Percentiles rank a stretch among this genome's conserved stretches.
These are phyloP conservation scores for Tricladium varicosporioides DNA, from an alignment of 2,329 filamentous ascomycete species.

Conservation along the genomic window DNA sequence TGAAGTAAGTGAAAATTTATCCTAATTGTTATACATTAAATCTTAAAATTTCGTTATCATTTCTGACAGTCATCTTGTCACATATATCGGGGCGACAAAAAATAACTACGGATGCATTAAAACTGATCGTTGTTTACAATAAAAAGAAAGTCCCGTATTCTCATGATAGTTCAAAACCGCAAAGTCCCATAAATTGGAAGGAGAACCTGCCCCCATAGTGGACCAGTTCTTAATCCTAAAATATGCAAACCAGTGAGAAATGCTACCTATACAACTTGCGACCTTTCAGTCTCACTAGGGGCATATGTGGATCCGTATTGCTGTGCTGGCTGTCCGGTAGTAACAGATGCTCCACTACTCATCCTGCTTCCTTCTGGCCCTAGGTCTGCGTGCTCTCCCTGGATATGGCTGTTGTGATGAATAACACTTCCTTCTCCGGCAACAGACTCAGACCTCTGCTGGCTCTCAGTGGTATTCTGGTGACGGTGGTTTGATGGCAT, in stretches of 20 bases:
- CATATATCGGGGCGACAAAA: no score
- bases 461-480: constrained; percentile 2
- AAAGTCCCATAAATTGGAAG: no score
- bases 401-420: constrained; percentile 11
- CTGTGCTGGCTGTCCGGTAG: constrained; percentile 16
- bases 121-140: no score
- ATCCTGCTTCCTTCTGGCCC: constrained; percentile 20
- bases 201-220: not conserved
- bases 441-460: constrained; percentile 12
- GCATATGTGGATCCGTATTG: not conserved
- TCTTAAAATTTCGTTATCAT: not conserved
- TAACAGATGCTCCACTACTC: constrained; percentile 26
- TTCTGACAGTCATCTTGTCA: no score
- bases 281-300: constrained; percentile 4
- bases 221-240: not conserved
- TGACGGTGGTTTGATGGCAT: constrained; percentile 17
- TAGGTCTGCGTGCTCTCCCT: constrained; percentile 6
- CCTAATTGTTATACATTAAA: not conserved
- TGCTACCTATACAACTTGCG: constrained; percentile 17
- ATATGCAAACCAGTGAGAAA: not conserved
- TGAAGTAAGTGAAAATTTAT: constrained; percentile 4
- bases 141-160: no score
- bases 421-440: constrained; percentile 17
- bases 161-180: no score
- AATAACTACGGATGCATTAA: no score